Evolutionary conservation across 2,329 filamentous ascomycete species (phyloP).

Genomic region (Fusarium chuoi): DNA sequence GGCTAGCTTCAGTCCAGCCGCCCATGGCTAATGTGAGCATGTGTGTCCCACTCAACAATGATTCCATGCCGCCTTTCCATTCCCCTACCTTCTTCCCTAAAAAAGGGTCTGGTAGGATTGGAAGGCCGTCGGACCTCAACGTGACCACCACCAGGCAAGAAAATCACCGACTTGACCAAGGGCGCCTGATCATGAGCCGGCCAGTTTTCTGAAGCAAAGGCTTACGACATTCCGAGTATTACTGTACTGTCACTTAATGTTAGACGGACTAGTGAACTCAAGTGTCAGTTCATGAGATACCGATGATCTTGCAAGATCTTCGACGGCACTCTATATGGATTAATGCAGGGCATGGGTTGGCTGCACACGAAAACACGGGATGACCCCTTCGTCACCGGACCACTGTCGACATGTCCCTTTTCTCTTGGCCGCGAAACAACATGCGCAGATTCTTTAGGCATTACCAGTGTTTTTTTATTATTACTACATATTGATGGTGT

Average conservation of each 20-base stretch:
- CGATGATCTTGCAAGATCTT: conserved; percentile 37
- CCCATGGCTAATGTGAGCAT: conserved; percentile 3
- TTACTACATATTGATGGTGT: not conserved
- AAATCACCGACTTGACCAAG: not conserved
- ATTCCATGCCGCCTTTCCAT: conserved; percentile 28
- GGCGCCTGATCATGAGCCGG: conserved; percentile 6
- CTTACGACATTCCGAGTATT: conserved; percentile 30
- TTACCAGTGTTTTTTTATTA: not conserved
- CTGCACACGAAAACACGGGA: conserved; percentile 3
- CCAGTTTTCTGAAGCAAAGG: conserved; percentile 24
- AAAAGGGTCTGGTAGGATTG: conserved; percentile 18
- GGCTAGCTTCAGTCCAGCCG: conserved; percentile 16
- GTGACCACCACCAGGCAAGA: conserved; percentile 24
- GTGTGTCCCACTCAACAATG: conserved; percentile 33
- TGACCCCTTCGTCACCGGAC: conserved; percentile 18
- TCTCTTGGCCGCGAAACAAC: conserved; percentile 22
- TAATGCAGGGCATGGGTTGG: conserved; percentile 11
- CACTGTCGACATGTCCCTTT: not conserved
- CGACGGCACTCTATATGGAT: conserved; percentile 7
- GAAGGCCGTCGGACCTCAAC: conserved; percentile 25
- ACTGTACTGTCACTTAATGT: not conserved
- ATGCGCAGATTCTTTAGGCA: conserved; percentile 3
- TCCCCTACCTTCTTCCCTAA: conserved; percentile 12
- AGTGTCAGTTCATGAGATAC: conserved; percentile 8
- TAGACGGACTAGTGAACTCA: not conserved